Conservation (phyloP, 2,329 filamentous ascomycete genomes). For the Pseudogymnoascus sp. region DNA sequence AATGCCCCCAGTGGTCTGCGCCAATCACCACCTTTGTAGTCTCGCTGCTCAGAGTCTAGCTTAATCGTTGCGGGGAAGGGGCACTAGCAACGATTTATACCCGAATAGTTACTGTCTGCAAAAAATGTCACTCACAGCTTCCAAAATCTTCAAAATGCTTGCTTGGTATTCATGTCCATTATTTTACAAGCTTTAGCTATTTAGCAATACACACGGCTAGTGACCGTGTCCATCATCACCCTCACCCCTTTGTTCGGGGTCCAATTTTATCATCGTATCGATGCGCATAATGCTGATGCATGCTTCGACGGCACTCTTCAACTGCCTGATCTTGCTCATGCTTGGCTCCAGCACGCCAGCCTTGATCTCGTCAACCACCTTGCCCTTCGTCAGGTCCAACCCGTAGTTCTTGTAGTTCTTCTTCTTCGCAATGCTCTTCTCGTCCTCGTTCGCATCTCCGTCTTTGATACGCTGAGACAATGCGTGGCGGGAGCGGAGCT, state of each 20-base stretch:
- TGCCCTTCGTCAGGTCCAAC: slow-evolving; percentile 79
- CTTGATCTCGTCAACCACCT: slow-evolving; percentile 89
- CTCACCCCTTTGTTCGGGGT: slow-evolving; percentile 71
- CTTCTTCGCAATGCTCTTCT: slow-evolving; percentile 82
- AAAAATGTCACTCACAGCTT: background rate
- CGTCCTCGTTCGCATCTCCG: slow-evolving; percentile 73
- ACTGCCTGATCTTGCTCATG: slow-evolving; percentile 95
- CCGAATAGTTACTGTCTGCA: background rate
- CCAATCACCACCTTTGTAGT: slow-evolving; percentile 65
- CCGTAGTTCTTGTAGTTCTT: slow-evolving; percentile 99
- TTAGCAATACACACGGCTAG: slow-evolving; percentile 35
- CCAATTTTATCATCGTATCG: slow-evolving; percentile 95
- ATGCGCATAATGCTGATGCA: slow-evolving; percentile 99
- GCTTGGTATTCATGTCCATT: slow-evolving; percentile 10
- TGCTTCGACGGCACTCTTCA: slow-evolving; percentile 97
- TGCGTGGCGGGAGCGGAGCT: slow-evolving; percentile 88
- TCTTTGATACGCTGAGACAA: slow-evolving; percentile 87
- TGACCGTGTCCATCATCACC: slow-evolving; percentile 81
- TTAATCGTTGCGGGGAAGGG: background rate
- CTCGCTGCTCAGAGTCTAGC: slow-evolving; percentile 18
- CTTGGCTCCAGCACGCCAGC: slow-evolving; percentile 91
- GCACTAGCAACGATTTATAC: background rate
- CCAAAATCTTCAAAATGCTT: background rate
- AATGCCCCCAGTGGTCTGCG: slow-evolving; percentile 35
- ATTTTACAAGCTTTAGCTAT: slow-evolving; percentile 22